Evolutionary conservation across 2,329 filamentous ascomycete species (phyloP).

Genomic region (Talaromyces sp.): DNA sequence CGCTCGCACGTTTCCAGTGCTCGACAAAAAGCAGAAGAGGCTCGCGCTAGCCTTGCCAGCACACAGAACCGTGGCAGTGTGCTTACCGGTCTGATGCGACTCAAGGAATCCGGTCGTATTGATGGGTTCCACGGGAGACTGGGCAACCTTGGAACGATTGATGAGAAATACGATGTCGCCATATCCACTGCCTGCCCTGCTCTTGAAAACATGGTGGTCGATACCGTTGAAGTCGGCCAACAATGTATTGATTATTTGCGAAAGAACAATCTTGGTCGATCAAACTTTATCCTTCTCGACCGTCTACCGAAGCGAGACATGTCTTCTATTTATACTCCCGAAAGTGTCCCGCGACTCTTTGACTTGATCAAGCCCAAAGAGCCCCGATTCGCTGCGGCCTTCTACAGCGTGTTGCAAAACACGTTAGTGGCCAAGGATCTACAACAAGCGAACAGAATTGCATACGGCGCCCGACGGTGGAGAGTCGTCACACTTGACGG

Average conservation of each 20-base stretch:
- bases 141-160: constrained; percentile 89
- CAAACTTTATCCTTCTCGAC: constrained; percentile 94
- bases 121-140: constrained; percentile 95
- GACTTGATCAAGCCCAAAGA: constrained; percentile 88
- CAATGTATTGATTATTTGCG: constrained; percentile 97
- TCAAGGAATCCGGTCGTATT: constrained; percentile 93
- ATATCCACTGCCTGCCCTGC: constrained; percentile 92
- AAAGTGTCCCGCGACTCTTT: constrained; percentile 86
- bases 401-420: constrained; percentile 92
- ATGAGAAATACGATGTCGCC: constrained; percentile 91
- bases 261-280: constrained; percentile 94
- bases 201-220: constrained; percentile 93
- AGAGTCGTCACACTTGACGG: constrained; percentile 93
- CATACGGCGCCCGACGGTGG: constrained; percentile 90
- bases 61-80: constrained; percentile 93
- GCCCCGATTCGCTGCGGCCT: constrained; percentile 79
- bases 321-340: constrained; percentile 76
- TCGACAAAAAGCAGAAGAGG: constrained; percentile 93
- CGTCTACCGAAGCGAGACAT: constrained; percentile 76
- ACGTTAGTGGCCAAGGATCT: constrained; percentile 90
- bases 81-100: constrained; percentile 81
- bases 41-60: constrained; percentile 79
- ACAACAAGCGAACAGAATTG: constrained; percentile 93
- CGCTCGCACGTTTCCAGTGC: constrained; percentile 81
- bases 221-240: constrained; percentile 91